Percentiles rank a stretch among this genome's conserved stretches.
phyloP scores from a whole-genome alignment of 495 filamentous ascomycete genomes.

The Xanthoparmelia taractica region DNA sequence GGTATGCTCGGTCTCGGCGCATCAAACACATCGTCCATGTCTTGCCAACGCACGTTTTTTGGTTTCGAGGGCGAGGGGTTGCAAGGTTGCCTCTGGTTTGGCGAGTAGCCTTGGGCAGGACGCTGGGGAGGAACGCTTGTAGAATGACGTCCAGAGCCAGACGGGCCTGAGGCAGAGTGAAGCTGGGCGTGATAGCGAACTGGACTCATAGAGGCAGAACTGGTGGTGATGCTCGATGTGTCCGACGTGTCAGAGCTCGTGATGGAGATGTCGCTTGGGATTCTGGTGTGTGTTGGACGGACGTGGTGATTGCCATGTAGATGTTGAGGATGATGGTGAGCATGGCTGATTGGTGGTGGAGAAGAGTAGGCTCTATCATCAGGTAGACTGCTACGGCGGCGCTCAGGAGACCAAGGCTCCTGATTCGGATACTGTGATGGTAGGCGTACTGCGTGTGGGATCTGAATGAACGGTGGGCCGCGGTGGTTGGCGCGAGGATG shows the following conservation, averaged over 20 bases:
- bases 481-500: conserved; percentile 9
- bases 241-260: conserved; percentile 15
- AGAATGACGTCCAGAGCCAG: conserved; percentile 6
- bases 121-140: conserved; percentile 7
- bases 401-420: conserved; percentile 12
- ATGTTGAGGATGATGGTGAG: conserved; percentile 9
- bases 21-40: conserved; percentile 9
- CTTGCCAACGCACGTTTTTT: conserved; percentile 15
- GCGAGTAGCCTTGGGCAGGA: conserved; percentile 4
- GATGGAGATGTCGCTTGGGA: conserved; percentile 21
- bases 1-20: conserved; percentile 7
- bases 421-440: conserved; percentile 7
- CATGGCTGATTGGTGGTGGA: conserved; percentile 5
- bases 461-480: neutral
- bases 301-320: conserved; percentile 14
- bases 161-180: conserved; percentile 4
- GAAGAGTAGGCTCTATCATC: conserved; percentile 3
- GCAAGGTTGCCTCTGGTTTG: conserved; percentile 7
- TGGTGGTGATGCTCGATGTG: conserved; percentile 21
- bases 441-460: conserved; percentile 1
- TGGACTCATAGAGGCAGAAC: conserved; percentile 20
- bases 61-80: neutral
- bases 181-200: conserved; percentile 17
- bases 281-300: conserved; percentile 10
- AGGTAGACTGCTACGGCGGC: conserved; percentile 18